A percentile compares a stretch with the other conserved stretches of the same genome.
These are phyloP conservation scores for Lanmaoa rubissima DNA, from an alignment of 768 basidiomycete species.

Conservation along the genomic window DNA sequence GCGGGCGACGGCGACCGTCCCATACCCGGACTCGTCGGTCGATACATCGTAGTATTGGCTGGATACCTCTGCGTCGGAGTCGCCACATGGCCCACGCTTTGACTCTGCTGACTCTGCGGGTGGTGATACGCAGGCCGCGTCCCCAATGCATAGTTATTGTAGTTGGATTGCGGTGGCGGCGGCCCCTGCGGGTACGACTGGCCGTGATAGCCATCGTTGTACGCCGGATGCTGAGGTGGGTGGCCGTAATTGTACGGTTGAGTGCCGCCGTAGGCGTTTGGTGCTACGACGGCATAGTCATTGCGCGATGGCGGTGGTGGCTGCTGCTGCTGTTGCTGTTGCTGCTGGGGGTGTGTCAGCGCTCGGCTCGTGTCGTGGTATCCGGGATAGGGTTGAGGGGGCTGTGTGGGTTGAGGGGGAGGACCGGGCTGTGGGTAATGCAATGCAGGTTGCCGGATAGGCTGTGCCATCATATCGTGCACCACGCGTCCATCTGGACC, in stretches of 20 bases:
- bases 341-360: slow-evolving; percentile 34
- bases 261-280: slow-evolving; percentile 7
- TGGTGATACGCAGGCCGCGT: slow-evolving; percentile 6
- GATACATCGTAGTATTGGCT: slow-evolving; percentile 32
- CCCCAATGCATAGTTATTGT: slow-evolving; percentile 8
- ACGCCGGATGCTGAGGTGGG: slow-evolving; percentile 22
- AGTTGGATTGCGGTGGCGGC: slow-evolving; percentile 5
- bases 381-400: slow-evolving; percentile 17
- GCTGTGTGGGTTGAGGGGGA: slow-evolving; percentile 9
- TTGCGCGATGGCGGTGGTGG: slow-evolving; percentile 20
- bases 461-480: slow-evolving; percentile 68
- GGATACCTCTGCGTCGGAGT: slow-evolving; percentile 34
- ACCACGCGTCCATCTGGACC: slow-evolving; percentile 79
- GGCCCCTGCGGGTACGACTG: slow-evolving; percentile 18
- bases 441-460: slow-evolving; percentile 1
- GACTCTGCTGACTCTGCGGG: slow-evolving; percentile 12
- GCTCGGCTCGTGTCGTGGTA: slow-evolving; percentile 32
- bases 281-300: slow-evolving; percentile 18
- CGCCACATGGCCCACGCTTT: slow-evolving; percentile 29
- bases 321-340: slow-evolving; percentile 22
- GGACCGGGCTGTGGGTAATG: slow-evolving; percentile 13
- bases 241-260: slow-evolving; percentile 19
- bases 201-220: slow-evolving; percentile 17
- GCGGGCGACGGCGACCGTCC: slow-evolving; percentile 52
- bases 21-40: slow-evolving; percentile 42